Conservation (phyloP, 179 eudicot genomes). For the Patellifolia procumbens region DNA sequence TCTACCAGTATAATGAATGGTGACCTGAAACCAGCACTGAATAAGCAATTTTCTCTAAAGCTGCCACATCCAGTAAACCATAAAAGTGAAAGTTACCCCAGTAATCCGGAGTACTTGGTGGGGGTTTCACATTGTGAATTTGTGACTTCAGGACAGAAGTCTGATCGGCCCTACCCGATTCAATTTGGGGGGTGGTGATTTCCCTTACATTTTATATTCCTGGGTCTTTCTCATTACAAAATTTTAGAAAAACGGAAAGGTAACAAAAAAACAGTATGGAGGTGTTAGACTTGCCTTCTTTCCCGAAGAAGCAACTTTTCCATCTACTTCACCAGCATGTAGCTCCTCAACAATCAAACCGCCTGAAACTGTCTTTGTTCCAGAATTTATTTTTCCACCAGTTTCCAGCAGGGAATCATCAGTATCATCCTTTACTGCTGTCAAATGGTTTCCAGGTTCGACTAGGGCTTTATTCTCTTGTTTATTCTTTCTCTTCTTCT, state of each 20-base stretch:
- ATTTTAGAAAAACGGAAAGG: too few species aligned
- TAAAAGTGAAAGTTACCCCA: too few species aligned
- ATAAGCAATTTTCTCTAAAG: background rate
- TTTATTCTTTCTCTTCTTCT: conserved; percentile 45
- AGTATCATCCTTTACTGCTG: conserved; percentile 20
- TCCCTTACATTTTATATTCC: too few species aligned
- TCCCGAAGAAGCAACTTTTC: conserved; percentile 65
- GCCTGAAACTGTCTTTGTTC: conserved; percentile 42
- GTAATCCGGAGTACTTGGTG: too few species aligned
- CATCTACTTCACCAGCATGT: conserved; percentile 54
- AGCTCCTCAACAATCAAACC: conserved; percentile 71
- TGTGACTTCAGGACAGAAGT: too few species aligned
- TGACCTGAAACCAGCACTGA: conserved; percentile 50
- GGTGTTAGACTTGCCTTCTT: conserved; percentile 49
- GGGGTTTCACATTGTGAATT: too few species aligned
- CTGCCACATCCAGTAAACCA: background rate
- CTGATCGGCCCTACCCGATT: too few species aligned
- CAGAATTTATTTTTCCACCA: conserved; percentile 25
- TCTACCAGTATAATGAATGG: conserved; percentile 54
- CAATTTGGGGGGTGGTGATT: too few species aligned
- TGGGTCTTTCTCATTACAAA: too few species aligned
- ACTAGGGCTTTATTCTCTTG: conserved; percentile 16
- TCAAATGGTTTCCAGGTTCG: conserved; percentile 14
- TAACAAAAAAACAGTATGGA: background rate
- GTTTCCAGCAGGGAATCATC: conserved; percentile 23